Conservation (phyloP, 306 rosid species). For the Sicyos baderoa region DNA sequence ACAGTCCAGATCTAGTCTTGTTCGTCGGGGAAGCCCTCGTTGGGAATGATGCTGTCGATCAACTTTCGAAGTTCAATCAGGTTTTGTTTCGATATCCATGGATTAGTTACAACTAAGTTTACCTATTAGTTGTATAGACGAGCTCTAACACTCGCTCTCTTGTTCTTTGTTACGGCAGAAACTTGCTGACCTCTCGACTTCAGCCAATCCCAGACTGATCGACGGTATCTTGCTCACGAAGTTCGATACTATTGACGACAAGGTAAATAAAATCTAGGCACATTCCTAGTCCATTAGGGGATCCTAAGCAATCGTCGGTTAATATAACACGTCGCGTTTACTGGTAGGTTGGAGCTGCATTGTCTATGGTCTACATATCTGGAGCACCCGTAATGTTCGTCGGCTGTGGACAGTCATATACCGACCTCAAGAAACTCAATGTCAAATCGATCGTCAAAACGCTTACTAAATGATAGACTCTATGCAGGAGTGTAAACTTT, state of each 20-base stretch:
- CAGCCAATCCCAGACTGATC: conserved; percentile 58
- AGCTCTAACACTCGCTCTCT: background rate
- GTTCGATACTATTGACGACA: conserved; percentile 91
- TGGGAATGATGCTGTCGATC: conserved; percentile 98
- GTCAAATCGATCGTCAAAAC: conserved; percentile 89
- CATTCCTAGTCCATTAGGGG: background rate
- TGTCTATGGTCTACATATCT: conserved; percentile 94
- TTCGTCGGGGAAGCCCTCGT: conserved; percentile 98
- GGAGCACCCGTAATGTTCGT: conserved; percentile 99
- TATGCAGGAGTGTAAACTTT: background rate
- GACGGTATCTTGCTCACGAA: conserved; percentile 97
- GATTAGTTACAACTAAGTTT: background rate
- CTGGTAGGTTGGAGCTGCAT: conserved; percentile 91
- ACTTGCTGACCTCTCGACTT: conserved; percentile 75
- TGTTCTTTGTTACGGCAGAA: conserved; percentile 42
- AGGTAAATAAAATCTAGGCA: conserved; percentile 36
- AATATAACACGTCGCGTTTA: background rate
- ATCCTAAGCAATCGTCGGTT: background rate
- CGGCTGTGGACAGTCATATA: conserved; percentile 95
- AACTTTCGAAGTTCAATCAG: conserved; percentile 95
- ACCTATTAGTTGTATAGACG: background rate
- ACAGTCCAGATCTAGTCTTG: conserved; percentile 87
- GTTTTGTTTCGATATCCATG: conserved; percentile 26
- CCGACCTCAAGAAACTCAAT: conserved; percentile 93
- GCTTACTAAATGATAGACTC: conserved; percentile 53